Percentiles rank a stretch among this genome's conserved stretches.
phyloP scores from a whole-genome alignment of 306 rosid species.

The Gastrolobium villosum region DNA sequence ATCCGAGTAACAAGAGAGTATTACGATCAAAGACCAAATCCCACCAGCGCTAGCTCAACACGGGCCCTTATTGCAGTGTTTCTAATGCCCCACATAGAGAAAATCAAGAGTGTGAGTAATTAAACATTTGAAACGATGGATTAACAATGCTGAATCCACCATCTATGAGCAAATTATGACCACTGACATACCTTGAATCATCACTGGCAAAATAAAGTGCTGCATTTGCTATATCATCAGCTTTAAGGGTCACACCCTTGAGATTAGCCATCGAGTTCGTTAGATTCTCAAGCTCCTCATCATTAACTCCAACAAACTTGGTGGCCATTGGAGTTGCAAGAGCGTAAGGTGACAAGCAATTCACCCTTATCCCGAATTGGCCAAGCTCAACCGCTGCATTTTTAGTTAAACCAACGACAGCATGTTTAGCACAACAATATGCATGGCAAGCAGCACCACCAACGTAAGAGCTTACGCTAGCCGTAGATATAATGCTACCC shows the following conservation, averaged over 20 bases:
- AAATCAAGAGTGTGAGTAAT: constrained; percentile 54
- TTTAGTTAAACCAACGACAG: constrained; percentile 72
- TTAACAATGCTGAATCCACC: constrained; percentile 77
- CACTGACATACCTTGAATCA: constrained; percentile 81
- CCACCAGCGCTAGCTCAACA: neutral
- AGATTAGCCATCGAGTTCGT: constrained; percentile 61
- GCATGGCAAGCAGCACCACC: constrained; percentile 84
- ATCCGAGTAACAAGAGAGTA: neutral
- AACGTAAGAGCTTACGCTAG: constrained; percentile 66
- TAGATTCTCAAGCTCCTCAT: constrained; percentile 58
- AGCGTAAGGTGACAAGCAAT: constrained; percentile 79
- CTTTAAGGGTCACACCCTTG: constrained; percentile 67
- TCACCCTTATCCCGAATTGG: constrained; percentile 83
- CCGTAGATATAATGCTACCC: constrained; percentile 72
- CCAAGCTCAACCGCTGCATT: constrained; percentile 84
- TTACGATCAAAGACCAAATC: neutral
- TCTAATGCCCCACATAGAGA: neutral
- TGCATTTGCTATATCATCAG: constrained; percentile 83
- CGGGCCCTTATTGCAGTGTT: neutral
- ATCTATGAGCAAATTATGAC: constrained; percentile 80
- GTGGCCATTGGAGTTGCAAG: constrained; percentile 71
- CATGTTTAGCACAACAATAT: constrained; percentile 76
- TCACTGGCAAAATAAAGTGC: constrained; percentile 81
- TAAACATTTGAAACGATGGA: constrained; percentile 62
- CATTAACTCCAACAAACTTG: constrained; percentile 53